Evolutionary conservation across 2,329 filamentous ascomycete genomes (phyloP).

Genomic region (Didymella lethalis): DNA sequence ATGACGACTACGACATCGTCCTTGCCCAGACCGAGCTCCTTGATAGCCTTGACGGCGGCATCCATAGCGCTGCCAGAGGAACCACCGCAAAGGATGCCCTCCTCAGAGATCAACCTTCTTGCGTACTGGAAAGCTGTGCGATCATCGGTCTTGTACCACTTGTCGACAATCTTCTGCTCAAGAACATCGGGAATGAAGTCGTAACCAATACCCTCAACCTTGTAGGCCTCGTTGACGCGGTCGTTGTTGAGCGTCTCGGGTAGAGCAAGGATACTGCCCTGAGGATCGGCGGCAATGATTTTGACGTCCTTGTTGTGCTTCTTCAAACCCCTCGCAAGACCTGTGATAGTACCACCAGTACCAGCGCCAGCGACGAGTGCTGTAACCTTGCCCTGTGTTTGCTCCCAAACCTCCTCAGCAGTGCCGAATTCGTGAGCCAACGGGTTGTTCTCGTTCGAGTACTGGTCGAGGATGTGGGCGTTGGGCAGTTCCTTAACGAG

Average conservation of each 20-base stretch:
- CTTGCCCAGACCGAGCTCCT: constrained; percentile 78
- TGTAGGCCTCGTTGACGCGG: constrained; percentile 84
- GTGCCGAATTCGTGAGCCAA: constrained; percentile 93
- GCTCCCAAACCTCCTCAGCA: constrained; percentile 93
- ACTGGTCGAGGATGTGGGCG: constrained; percentile 96
- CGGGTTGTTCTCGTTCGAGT: constrained; percentile 90
- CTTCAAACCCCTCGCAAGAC: constrained; percentile 81
- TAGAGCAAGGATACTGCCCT: constrained; percentile 88
- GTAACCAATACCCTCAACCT: constrained; percentile 98
- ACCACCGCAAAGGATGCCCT: constrained; percentile 91
- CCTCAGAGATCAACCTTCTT: constrained; percentile 89
- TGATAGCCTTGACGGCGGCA: constrained; percentile 77
- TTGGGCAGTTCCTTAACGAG: constrained; percentile 96
- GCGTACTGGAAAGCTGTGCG: constrained; percentile 88
- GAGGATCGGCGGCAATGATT: constrained; percentile 89
- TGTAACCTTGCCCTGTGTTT: constrained; percentile 82
- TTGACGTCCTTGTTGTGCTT: constrained; percentile 89
- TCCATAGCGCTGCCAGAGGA: constrained; percentile 93
- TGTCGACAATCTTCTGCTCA: constrained; percentile 79
- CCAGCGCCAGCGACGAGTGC: constrained; percentile 91
- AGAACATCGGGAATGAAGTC: constrained; percentile 97
- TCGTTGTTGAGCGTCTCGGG: constrained; percentile 82
- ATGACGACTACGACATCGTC: constrained; percentile 90
- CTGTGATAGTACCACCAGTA: constrained; percentile 94
- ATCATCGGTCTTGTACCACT: constrained; percentile 99